Conservation (phyloP, 1,139 yeast species). For the Pichia sp. region DNA sequence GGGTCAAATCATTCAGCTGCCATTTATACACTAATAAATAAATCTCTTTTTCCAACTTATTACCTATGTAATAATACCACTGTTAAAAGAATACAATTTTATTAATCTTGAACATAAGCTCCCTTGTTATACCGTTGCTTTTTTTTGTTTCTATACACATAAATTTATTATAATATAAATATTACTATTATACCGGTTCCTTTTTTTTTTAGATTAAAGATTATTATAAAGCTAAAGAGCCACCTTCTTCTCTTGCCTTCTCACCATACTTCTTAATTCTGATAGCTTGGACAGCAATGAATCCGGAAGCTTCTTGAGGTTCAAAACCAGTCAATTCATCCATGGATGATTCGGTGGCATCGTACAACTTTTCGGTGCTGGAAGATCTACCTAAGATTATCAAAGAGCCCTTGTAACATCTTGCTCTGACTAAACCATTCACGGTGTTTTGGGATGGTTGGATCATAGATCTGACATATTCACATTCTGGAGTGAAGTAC, state of each 20-base stretch:
- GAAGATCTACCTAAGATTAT: conserved; percentile 89
- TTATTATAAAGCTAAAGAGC: conserved; percentile 41
- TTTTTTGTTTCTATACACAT: not conserved
- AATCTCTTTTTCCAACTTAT: not conserved
- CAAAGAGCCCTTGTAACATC: conserved; percentile 87
- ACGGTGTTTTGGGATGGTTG: conserved; percentile 91
- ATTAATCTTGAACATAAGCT: no score
- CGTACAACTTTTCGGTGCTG: conserved; percentile 91
- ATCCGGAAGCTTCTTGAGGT: conserved; percentile 95
- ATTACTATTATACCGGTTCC: not conserved
- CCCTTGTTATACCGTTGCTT: not conserved
- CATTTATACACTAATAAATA: not conserved
- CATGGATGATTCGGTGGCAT: conserved; percentile 97
- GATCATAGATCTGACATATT: conserved; percentile 88
- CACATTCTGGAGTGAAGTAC: conserved; percentile 98
- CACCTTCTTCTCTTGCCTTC: conserved; percentile 77
- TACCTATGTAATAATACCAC: not conserved
- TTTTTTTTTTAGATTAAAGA: not conserved
- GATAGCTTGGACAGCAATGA: conserved; percentile 96
- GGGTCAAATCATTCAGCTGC: not conserved
- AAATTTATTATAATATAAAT: not conserved
- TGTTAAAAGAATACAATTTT: not conserved
- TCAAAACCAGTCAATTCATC: conserved; percentile 97
- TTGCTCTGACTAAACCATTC: conserved; percentile 92
- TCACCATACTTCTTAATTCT: conserved; percentile 98